Evolutionary conservation across 768 basidiomycete species (phyloP), one percentile per base, ranked within the genome.

Genomic region (Mycena olivaceomarginata): DNA sequence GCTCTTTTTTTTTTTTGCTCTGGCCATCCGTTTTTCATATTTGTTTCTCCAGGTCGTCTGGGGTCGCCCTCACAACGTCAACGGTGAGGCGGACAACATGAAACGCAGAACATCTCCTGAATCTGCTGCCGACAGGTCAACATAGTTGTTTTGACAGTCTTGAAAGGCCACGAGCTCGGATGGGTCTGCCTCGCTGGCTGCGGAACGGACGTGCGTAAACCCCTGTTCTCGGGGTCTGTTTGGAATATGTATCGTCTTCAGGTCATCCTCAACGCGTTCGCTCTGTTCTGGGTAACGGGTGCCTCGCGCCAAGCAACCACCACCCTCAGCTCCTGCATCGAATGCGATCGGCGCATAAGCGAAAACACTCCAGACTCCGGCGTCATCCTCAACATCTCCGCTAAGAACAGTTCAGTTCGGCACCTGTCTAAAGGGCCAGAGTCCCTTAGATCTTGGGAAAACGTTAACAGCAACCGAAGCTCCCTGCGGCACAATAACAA

Each of bases 141-240:
- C 45, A 77, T 77, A 13, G 76, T 72, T 40, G 76, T 77, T 22
- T 39, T 77, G 31, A 77, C 76, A 7, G 59, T 74, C 22, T 48
- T 77, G 46, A 67, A 74, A 16, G 76, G 76, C 43, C 76, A 67
- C 46, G 75, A 76, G 48, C 75, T 76, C 4, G 75, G 75, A 11
- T 76, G 75, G 75, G 57, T 72, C 13, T 77, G 72, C 41, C 64
- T 76, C 22, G 75, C 75, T 1, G 62, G 64, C 45, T 76, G 75
- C 48, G 75, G 75, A 11, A 66, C 70, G 20, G 75, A 76, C 70
- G 76, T 77, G 45, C 40, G 72, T 67, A 40, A 46, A 22, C 8
- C 56, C 2, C 11, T 39, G 4, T 45, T 25, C 3, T 39, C 25
- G 40, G 11, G 37, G 5, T 13, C 40, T 22, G 9, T 48, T 40